Evolutionary conservation across 1,284 basidiomycete species (phyloP).

Genomic region (Sporisorium iseilematis-ciliati): DNA sequence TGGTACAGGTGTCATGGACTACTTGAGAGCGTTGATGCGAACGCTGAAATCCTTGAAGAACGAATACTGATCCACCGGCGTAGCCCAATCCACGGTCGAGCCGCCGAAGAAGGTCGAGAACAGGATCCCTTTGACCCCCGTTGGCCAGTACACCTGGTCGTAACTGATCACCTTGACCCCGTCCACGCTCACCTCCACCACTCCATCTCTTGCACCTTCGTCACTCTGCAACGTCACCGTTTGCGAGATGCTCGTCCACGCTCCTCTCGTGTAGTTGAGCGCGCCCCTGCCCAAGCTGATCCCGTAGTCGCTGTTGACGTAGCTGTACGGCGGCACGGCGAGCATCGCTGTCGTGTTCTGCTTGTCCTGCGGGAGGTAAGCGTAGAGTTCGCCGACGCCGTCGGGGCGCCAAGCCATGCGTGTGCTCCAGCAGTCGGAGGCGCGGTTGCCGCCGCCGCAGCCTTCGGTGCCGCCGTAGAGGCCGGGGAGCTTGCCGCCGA

Average conservation of each 20-base stretch:
- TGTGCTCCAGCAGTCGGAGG: conserved; percentile 70
- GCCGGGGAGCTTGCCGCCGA: conserved; percentile 71
- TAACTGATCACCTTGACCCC: conserved; percentile 23
- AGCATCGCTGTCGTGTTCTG: conserved; percentile 33
- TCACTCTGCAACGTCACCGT: conserved; percentile 28
- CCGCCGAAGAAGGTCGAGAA: conserved; percentile 58
- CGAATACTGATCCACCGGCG: conserved; percentile 37
- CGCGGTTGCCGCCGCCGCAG: conserved; percentile 71
- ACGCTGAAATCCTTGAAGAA: conserved; percentile 46
- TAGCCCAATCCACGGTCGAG: conserved; percentile 38
- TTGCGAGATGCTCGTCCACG: conserved; percentile 49
- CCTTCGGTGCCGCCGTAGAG: conserved; percentile 70
- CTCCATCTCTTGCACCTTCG: conserved; percentile 16
- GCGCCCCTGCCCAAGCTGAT: conserved; percentile 51
- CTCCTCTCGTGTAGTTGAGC: conserved; percentile 20
- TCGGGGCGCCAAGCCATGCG: conserved; percentile 70
- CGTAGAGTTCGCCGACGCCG: conserved; percentile 73
- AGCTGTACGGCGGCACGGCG: conserved; percentile 30
- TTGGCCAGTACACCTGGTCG: conserved; percentile 41
- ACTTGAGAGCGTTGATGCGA: conserved; percentile 25
- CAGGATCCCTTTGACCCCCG: conserved; percentile 35
- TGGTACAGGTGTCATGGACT: neutral
- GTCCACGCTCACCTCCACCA: conserved; percentile 36
- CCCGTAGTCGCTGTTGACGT: conserved; percentile 49
- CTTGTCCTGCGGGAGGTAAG: conserved; percentile 67